These are phyloP conservation scores for Fagus crenata DNA, from an alignment of 306 rosid genomes.

Conservation along the genomic window DNA sequence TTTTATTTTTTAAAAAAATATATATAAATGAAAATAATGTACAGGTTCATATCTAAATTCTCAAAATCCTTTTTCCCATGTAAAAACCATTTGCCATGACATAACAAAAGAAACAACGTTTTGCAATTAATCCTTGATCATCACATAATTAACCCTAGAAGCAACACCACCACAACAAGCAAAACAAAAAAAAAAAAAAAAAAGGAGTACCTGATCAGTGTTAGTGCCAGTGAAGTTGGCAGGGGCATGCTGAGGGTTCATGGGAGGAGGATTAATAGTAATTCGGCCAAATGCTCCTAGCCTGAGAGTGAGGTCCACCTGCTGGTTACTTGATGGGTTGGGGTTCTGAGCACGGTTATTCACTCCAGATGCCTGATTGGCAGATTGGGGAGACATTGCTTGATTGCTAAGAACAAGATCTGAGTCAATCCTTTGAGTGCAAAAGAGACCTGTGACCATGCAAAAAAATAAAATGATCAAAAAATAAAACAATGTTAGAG, in stretches of 20 bases:
- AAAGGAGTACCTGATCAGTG: neutral
- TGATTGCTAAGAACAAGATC: neutral
- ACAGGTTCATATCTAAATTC: too few relatives aligned
- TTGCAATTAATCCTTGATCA: too few relatives aligned
- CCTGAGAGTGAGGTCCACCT: slow-evolving; percentile 14
- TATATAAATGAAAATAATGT: too few relatives aligned
- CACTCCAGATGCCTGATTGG: neutral
- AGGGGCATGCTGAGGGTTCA: neutral
- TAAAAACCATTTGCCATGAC: too few relatives aligned
- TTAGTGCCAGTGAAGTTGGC: neutral
- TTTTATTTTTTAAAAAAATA: too few relatives aligned
- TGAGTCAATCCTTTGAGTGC: neutral
- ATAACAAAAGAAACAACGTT: too few relatives aligned
- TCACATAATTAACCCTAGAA: neutral
- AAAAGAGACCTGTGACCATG: neutral
- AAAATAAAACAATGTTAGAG: neutral
- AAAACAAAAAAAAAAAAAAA: neutral
- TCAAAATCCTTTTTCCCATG: too few relatives aligned
- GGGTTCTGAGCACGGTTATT: neutral
- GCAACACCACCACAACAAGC: neutral
- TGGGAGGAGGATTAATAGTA: slow-evolving; percentile 1
- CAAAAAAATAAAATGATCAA: neutral
- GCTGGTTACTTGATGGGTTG: neutral
- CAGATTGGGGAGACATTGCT: neutral
- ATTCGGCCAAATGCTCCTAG: neutral